phyloP scores from a whole-genome alignment of 768 basidiomycete genomes.

The Phaeotremella fagi region DNA sequence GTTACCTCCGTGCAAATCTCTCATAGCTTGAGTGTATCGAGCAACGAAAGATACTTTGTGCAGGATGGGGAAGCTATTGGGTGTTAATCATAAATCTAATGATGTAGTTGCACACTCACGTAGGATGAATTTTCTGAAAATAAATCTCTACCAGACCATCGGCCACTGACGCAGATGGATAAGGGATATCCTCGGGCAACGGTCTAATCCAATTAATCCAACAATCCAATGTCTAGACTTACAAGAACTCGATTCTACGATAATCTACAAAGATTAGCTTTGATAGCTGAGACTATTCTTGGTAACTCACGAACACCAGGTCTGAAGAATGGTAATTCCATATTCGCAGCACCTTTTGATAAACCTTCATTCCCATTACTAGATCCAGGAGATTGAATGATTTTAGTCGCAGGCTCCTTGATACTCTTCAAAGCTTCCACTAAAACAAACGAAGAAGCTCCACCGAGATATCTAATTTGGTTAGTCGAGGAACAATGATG shows the following conservation, averaged over 20 bases:
- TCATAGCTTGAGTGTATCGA: neutral
- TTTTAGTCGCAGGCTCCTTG: neutral
- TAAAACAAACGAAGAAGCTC: neutral
- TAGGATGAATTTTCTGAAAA: conserved; percentile 5
- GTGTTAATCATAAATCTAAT: neutral
- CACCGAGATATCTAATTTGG: neutral
- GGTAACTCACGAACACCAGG: neutral
- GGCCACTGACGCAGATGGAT: neutral
- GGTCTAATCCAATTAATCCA: too few relatives aligned
- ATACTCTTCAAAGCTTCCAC: neutral
- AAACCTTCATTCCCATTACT: neutral
- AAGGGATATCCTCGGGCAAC: neutral
- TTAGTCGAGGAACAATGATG: neutral
- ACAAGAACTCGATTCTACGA: neutral
- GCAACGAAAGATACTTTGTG: neutral
- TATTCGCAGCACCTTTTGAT: neutral
- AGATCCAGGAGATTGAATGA: neutral
- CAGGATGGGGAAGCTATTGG: neutral
- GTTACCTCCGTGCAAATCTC: neutral
- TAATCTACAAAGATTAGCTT: neutral
- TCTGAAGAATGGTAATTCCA: neutral
- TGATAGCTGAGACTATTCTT: neutral
- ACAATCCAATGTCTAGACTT: neutral
- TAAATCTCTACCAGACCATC: conserved; percentile 3
- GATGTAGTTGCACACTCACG: neutral